Evolutionary conservation across 1,284 basidiomycete genomes (phyloP), one percentile per base, ranked within the genome.

Genomic region (Ceratobasidium sp.): DNA sequence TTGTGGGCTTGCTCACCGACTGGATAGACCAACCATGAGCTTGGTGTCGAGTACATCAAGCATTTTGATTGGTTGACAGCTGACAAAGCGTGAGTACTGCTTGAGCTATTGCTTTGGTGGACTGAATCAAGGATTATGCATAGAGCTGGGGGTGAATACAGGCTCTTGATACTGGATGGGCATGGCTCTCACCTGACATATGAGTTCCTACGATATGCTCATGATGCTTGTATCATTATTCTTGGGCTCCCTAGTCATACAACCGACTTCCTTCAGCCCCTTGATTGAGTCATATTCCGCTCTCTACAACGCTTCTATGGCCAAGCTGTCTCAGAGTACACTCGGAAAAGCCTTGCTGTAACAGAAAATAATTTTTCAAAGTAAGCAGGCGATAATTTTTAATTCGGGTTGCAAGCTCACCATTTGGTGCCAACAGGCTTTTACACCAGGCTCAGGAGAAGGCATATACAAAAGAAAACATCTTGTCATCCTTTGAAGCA

Each of bases 11-110:
- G 80, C 4, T 85, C 85, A 0, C 78, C 81, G 23, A 86, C 85
- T 79, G 85, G 87, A 1, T 88, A 86, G 87, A 87, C 86, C 5
- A 81, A 84, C 78, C 81, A 87, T 66, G 78, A 82, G n/a, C 79
- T 85, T 8, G 81, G 84, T 23, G 14, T 62, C 2, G 44, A 84
- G 23, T 88, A 86, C 86, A 85, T 86, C 38, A 35, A 82, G 65
- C 77, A 68, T 81, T 85, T 46, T 86, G 85, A 35, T 79, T 82
- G 41, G 81, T 80, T 10, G 80, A 54, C 18, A 81, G 70, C 23
- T 69, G 77, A 52, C 82, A 83, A 55, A 70, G 27, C 18, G 54
- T 70, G 35, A n/a, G 68, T 70, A 41, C 7, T 65, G 6, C n/a
- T 20, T 23, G 20, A 66, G 33, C 18, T 50, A n/a, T 57, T 18